Base-by-base conservation (phyloP, 495 filamentous ascomycete species). In the Rhizodiscina lignyota region DNA sequence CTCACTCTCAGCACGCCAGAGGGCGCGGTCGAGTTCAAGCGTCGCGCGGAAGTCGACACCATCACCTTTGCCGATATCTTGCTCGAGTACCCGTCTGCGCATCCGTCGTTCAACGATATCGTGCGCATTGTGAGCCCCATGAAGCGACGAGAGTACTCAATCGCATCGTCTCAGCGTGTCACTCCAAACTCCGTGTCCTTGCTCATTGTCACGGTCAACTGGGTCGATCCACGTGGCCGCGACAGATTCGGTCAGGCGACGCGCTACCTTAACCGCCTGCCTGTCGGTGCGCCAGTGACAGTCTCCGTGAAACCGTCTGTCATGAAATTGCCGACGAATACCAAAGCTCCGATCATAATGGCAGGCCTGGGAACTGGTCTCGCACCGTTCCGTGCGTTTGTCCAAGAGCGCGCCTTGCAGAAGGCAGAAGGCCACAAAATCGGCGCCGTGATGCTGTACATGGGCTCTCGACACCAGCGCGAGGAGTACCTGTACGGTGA, bases 401-500 rank as follows among this genome's bases (percentile, higher is more conserved):
- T 94, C 34, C 91, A 97, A 59, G 85, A 97, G 64, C 87, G 89
- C 28, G 89, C 89, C 13, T 85, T 86, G 71, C 87, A 96, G 58
- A 91, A 92, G 60, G 72, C 79, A 22, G 82, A 91, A 60, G 89
- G 89, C 53, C 83, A 86, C 61, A 6, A 6, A 38, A 93, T 97
- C 47, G 89, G 89, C 30, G 63, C 84, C 20, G 85, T 94, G 37
- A 70, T 97, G 16, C 66, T 97, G 39, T 97, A 96, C 67, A 86
- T 97, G 68, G 89, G 89, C 44, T 86, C 83, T 4, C 83, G 89
- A 30, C 85, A 93, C 68, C 84, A 92, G 62, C 80, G 84, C 38
- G 91, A 97, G 61, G 89, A 97, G 61, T 97, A 97, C 56, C 79
- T 94, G 30, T 97, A 97, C 50, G 89, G 89, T 43, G 89, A 97